Evolutionary conservation across 805 yeast species (phyloP), one percentile per base, ranked within the genome.

Genomic region (Scheffersomyces ergatensis): DNA sequence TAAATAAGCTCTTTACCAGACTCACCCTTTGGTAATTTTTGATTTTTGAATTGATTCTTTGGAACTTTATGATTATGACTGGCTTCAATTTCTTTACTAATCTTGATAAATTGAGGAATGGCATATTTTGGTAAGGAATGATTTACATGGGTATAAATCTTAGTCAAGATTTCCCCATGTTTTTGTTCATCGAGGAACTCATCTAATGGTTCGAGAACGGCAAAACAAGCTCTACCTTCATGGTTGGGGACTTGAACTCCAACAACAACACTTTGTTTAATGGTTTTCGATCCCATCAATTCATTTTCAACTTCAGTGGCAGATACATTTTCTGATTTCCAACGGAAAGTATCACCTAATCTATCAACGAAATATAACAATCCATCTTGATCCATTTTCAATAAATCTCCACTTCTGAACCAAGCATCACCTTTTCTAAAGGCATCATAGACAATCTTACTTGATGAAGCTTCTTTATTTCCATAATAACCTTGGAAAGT

Each of bases 291-390:
- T 5, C 70, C 69, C 62, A 77, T 72, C 21, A 86, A 62, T 56
- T 81, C 83, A 55, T 83, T 85, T 58, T 92, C 97, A 30, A 90
- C 97, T 65, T 90, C 97, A 25, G 90, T 83, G 12, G 97, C 89
- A 14, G 93, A 82, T 9, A 92, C 97, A 60, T 90, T 90, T 65
- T 90, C 98, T 2, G 95, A 85, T 66, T 89, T 92, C 98, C 98
- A 90, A 52, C 98, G 75, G 69, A 86, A 90, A 0, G 97, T 92
- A 57, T 90, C 98, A 32, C 98, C 98, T 55, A 92, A 65, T 55
- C 98, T 73, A 68, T 90, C 98, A 34, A 89, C 88, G 62, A 90
- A 90, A 63, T 84, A 88, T 58, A 85, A 74, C 48, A 83, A 65
- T 0, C 88, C 85, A 48, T 82, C 75, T 21, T 70, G 70, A 60